Base-by-base conservation (phyloP, 2,329 filamentous ascomycete species). In the Paecilomyces formosus region DNA sequence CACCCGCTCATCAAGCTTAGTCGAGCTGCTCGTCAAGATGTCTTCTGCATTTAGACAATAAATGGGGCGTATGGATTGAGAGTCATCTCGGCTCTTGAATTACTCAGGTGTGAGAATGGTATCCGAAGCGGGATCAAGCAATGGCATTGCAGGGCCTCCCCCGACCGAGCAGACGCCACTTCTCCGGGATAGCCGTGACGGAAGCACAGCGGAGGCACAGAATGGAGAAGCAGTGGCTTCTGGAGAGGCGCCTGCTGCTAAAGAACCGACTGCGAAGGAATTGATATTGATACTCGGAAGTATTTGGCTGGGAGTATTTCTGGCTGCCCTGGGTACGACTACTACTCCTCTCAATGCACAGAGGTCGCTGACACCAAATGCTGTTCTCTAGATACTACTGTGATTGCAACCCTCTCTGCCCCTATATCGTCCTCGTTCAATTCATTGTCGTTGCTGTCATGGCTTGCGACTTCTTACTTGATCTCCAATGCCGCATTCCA, bases 401-500 rank as follows among this genome's bases (percentile, higher is more conserved):
- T 96, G 62, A 90, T 96, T 64, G 91, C 92, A 8, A 96, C 92
- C 0, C 82, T 96, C 1, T 88, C 89, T 0, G 89, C 85, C 0
- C 90, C 92, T 7, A 96, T 97, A 62, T 89, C 89, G 24, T 89
- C 86, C 69, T 88, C 88, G 51, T 96, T 96, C 74, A 81, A 87
- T 59, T 95, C 90, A 0, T 83, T 96, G 28, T 88, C 87, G 21
- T 80, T 94, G 3, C 81, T 96, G 52, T 92, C 90, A 0, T 96
- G 92, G 92, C 85, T 96, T 7, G 92, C 90, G 0, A 89, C 90
- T 0, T 88, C 90, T 21, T 96, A 96, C 70, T 82, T 96, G 28
- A 92, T 96, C 67, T 88, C 91, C 64, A 96, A 93, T 72, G 89
- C 92, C 1, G 90, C 90, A 0, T 90, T 86, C 66, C 92, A 96